phyloP scores from a whole-genome alignment of 2,329 filamentous ascomycete species.

The Orbilia brochopaga region DNA sequence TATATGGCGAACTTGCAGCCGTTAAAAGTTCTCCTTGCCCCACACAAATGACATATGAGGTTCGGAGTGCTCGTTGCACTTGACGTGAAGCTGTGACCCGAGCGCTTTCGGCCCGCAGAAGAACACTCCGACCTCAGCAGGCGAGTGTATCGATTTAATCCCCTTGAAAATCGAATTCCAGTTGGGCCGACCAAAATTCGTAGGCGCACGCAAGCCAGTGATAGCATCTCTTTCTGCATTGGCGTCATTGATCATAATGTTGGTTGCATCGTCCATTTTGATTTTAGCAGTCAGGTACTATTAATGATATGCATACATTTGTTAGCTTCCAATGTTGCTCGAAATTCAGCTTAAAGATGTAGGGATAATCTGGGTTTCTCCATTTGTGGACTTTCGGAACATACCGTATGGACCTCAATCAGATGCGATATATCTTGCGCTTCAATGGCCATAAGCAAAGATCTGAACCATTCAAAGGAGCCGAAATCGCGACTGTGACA shows the following conservation, averaged over 20 bases:
- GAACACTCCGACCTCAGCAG: constrained; percentile 77
- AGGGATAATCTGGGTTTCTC: neutral
- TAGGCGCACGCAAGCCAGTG: constrained; percentile 79
- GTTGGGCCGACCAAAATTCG: constrained; percentile 84
- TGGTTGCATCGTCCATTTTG: constrained; percentile 82
- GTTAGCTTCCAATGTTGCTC: constrained; percentile 33
- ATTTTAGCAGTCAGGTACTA: constrained; percentile 82
- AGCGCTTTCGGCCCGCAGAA: constrained; percentile 84
- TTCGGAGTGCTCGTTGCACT: constrained; percentile 87
- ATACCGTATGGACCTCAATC: constrained; percentile 79
- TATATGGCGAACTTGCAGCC: neutral
- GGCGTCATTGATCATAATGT: constrained; percentile 91
- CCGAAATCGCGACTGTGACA: constrained; percentile 75
- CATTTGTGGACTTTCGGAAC: neutral
- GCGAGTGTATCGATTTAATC: constrained; percentile 77
- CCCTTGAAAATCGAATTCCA: constrained; percentile 90
- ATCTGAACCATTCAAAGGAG: constrained; percentile 88
- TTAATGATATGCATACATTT: neutral
- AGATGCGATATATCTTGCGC: constrained; percentile 81
- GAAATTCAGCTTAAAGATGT: constrained; percentile 12
- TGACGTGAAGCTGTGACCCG: constrained; percentile 77
- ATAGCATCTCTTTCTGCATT: constrained; percentile 84
- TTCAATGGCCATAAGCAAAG: constrained; percentile 81
- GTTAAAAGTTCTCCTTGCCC: constrained; percentile 64
- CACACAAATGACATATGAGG: constrained; percentile 69